These are phyloP conservation scores for Harringtonia aguacate DNA, from an alignment of 2,329 filamentous ascomycete species.

Conservation along the genomic window DNA sequence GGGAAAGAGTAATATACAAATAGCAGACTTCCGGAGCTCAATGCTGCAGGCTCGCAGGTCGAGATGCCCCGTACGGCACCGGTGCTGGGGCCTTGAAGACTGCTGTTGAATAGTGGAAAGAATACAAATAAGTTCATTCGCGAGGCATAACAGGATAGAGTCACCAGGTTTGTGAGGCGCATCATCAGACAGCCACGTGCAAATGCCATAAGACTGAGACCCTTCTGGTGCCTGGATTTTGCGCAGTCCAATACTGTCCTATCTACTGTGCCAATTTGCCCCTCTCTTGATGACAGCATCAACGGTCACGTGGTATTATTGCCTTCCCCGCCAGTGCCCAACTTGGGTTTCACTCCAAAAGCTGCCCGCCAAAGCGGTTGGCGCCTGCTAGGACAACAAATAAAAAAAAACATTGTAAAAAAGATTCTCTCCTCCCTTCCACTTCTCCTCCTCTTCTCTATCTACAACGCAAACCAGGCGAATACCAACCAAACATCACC, in stretches of 20 bases:
- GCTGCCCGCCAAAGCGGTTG: constrained; percentile 1
- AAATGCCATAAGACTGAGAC: too few species aligned
- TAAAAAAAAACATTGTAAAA: constrained; percentile 13
- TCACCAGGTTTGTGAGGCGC: too few species aligned
- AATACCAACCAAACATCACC: constrained; percentile 1
- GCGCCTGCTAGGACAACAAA: constrained; percentile 10
- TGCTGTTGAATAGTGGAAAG: too few species aligned
- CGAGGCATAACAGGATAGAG: too few species aligned
- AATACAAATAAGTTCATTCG: too few species aligned
- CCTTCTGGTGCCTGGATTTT: neutral
- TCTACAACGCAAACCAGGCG: constrained; percentile 6
- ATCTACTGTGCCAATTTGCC: neutral
- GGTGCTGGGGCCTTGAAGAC: too few species aligned
- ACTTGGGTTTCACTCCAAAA: constrained; percentile 8
- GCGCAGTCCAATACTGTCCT: neutral
- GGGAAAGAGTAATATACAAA: too few species aligned
- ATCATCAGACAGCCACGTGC: too few species aligned
- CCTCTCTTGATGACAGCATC: constrained; percentile 1
- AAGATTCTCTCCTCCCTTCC: constrained; percentile 8
- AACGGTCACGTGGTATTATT: constrained; percentile 4
- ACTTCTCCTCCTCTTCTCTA: constrained; percentile 1
- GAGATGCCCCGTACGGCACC: too few species aligned
- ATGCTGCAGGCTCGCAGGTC: too few species aligned
- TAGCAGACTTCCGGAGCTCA: too few species aligned
- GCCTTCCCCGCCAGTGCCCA: constrained; percentile 9